Conservation (phyloP, 805 yeast species). For the Hemisphaericaspora nanyangensis region DNA sequence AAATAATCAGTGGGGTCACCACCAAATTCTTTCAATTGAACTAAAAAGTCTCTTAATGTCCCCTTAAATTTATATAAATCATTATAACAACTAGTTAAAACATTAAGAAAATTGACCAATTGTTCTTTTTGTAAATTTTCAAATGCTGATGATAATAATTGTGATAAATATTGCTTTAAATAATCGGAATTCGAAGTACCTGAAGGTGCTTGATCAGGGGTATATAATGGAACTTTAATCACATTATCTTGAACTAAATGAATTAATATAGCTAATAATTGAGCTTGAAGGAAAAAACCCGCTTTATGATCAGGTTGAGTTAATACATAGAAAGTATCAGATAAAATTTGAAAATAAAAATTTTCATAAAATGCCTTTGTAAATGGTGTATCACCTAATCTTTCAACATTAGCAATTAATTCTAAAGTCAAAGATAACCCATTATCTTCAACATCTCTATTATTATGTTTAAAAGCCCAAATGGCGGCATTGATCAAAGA, state of each 20-base stretch:
- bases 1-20: slow-evolving; percentile 94
- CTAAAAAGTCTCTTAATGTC: slow-evolving; percentile 88
- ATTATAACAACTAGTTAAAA: slow-evolving; percentile 67
- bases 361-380: slow-evolving; percentile 84
- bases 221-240: slow-evolving; percentile 74
- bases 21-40: slow-evolving; percentile 92
- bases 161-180: slow-evolving; percentile 75
- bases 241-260: slow-evolving; percentile 75
- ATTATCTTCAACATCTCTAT: slow-evolving; percentile 91
- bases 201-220: slow-evolving; percentile 73
- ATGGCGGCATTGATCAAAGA: slow-evolving; percentile 87
- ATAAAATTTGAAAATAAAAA: slow-evolving; percentile 81
- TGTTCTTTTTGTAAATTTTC: slow-evolving; percentile 85
- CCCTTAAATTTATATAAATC: slow-evolving; percentile 77
- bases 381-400: slow-evolving; percentile 65
- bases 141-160: slow-evolving; percentile 83
- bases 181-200: slow-evolving; percentile 82
- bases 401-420: slow-evolving; percentile 78
- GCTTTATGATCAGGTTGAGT: slow-evolving; percentile 98
- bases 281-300: slow-evolving; percentile 86
- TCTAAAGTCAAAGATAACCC: slow-evolving; percentile 85
- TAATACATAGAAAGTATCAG: slow-evolving; percentile 88
- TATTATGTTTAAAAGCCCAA: slow-evolving; percentile 98
- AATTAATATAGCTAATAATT: slow-evolving; percentile 76
- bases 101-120: slow-evolving; percentile 74